These are phyloP conservation scores for Kwoniella sp. DNA, from an alignment of 768 basidiomycete species.

Conservation along the genomic window DNA sequence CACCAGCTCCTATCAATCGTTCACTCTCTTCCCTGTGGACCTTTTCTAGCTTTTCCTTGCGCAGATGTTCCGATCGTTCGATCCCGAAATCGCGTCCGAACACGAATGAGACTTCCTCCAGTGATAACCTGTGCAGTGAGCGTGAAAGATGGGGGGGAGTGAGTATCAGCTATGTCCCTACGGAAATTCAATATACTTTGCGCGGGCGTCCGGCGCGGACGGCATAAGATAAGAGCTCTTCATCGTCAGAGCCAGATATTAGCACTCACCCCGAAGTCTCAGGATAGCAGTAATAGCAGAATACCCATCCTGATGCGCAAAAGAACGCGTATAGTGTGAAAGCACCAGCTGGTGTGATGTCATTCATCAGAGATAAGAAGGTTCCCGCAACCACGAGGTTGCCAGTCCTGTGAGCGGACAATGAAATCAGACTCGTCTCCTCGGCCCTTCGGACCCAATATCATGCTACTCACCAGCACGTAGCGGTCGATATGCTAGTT, in stretches of 20 bases:
- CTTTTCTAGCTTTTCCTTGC: slow-evolving; percentile 10
- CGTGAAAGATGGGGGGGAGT: too few relatives aligned
- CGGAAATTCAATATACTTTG: too few relatives aligned
- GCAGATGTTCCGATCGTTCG: slow-evolving; percentile 51
- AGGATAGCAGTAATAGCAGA: slow-evolving; percentile 71
- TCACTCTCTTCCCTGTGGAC: slow-evolving; percentile 1
- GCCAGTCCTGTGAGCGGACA: slow-evolving; percentile 50
- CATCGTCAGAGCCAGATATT: neutral
- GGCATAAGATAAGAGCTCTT: too few relatives aligned
- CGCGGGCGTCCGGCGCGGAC: too few relatives aligned
- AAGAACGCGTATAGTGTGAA: slow-evolving; percentile 77
- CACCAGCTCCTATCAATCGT: slow-evolving; percentile 1
- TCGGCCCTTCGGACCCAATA: neutral
- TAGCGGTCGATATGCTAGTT: slow-evolving; percentile 71
- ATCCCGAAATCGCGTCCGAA: slow-evolving; percentile 70
- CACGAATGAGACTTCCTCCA: slow-evolving; percentile 55
- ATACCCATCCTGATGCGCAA: slow-evolving; percentile 70
- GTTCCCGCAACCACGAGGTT: slow-evolving; percentile 78
- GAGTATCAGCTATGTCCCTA: too few relatives aligned
- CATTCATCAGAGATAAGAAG: slow-evolving; percentile 74
- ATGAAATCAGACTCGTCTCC: neutral
- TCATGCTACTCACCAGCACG: slow-evolving; percentile 63
- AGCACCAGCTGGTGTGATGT: slow-evolving; percentile 72
- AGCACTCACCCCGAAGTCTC: slow-evolving; percentile 67
- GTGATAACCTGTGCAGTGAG: slow-evolving; percentile 31